Evolutionary conservation across 2,329 filamentous ascomycete genomes (phyloP).

Genomic region (Neoarthrinium moseri): DNA sequence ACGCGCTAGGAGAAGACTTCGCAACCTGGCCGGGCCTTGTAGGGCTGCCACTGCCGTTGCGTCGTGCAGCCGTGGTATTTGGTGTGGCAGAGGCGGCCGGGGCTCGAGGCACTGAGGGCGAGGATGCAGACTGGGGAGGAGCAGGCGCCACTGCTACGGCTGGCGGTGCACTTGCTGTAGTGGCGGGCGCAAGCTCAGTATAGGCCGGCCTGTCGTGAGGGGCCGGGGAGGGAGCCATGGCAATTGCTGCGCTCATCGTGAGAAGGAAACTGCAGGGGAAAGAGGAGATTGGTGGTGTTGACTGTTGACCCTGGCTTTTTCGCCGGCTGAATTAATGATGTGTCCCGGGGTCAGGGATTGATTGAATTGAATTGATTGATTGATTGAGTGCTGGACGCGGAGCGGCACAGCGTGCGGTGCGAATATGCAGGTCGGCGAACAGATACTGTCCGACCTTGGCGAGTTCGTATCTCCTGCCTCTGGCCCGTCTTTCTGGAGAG

Average conservation of each 20-base stretch:
- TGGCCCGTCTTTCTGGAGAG: too few species aligned
- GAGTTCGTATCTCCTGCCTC: not conserved
- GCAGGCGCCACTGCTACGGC: slow-evolving; percentile 31
- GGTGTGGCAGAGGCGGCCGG: slow-evolving; percentile 37
- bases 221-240: slow-evolving; percentile 67
- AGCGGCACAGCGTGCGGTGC: not conserved
- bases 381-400: not conserved
- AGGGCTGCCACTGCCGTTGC: slow-evolving; percentile 55
- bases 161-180: slow-evolving; percentile 25
- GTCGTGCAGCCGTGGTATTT: slow-evolving; percentile 39
- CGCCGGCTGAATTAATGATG: slow-evolving; percentile 27
- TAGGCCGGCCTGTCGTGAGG: slow-evolving; percentile 63
- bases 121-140: slow-evolving; percentile 32
- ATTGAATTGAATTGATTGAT: slow-evolving; percentile 14
- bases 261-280: slow-evolving; percentile 14
- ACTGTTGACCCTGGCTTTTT: slow-evolving; percentile 22
- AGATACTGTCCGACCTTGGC: not conserved
- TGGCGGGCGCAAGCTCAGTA: slow-evolving; percentile 46
- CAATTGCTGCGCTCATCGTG: slow-evolving; percentile 67
- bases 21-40: slow-evolving; percentile 35
- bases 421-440: not conserved
- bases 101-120: slow-evolving; percentile 46
- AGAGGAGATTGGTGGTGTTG: slow-evolving; percentile 13
- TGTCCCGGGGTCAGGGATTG: slow-evolving; percentile 17
- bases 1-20: slow-evolving; percentile 60